Percentiles rank a stretch among this genome's conserved stretches.
Evolutionary conservation across 305 asterid genomes (phyloP).

Genomic region (Solanum aculeatissimum): DNA sequence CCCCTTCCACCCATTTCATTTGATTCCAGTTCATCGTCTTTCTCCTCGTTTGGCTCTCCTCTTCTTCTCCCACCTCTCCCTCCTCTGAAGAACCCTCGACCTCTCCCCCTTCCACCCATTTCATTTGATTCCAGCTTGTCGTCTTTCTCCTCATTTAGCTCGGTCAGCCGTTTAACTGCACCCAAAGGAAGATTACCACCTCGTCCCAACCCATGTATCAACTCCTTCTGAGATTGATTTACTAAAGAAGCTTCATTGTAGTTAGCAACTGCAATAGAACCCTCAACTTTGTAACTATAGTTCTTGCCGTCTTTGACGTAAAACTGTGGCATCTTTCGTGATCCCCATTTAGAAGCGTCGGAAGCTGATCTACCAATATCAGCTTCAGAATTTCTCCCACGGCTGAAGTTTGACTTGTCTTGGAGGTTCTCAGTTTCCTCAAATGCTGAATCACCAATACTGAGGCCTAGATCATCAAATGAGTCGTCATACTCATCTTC

Average conservation of each 20-base stretch:
- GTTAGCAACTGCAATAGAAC: slow-evolving; percentile 63
- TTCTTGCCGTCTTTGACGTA: slow-evolving; percentile 93
- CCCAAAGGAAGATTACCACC: slow-evolving; percentile 87
- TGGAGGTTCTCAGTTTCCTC: slow-evolving; percentile 45
- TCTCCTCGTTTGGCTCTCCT: slow-evolving; percentile 25
- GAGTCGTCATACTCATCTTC: slow-evolving; percentile 99
- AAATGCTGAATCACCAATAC: slow-evolving; percentile 62
- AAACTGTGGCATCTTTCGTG: slow-evolving; percentile 63
- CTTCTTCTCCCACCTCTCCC: slow-evolving; percentile 3
- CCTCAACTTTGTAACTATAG: slow-evolving; percentile 83
- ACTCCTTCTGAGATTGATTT: slow-evolving; percentile 57
- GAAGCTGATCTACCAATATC: slow-evolving; percentile 33
- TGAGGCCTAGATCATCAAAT: slow-evolving; percentile 82
- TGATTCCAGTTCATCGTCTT: slow-evolving; percentile 4
- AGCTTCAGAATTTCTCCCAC: slow-evolving; percentile 25
- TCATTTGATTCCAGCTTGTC: slow-evolving; percentile 16
- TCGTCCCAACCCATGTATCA: slow-evolving; percentile 72
- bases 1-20: slow-evolving; percentile 29
- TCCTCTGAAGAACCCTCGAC: slow-evolving; percentile 25
- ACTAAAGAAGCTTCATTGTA: slow-evolving; percentile 57
- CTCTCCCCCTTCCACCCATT: slow-evolving; percentile 26
- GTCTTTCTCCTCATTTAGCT: slow-evolving; percentile 21
- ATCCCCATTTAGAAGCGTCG: slow-evolving; percentile 44
- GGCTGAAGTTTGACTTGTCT: slow-evolving; percentile 14
- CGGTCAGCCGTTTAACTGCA: slow-evolving; percentile 36